Conservation (phyloP, 768 basidiomycete species). For the Gautieria morchelliformis region DNA sequence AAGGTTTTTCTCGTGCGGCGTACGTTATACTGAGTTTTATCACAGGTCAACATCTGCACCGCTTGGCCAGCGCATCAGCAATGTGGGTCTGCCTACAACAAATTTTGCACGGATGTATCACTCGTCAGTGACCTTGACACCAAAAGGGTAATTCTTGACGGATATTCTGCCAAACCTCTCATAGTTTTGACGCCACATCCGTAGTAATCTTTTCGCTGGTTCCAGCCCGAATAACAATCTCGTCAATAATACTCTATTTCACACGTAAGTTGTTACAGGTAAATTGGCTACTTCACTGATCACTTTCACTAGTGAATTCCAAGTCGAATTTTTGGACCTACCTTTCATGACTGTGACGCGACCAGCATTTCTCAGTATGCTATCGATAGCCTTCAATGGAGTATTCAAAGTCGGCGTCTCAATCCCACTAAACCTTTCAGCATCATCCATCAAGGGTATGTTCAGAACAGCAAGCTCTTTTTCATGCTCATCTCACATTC, state of each 20-base stretch:
- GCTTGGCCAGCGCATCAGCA: conserved; percentile 22
- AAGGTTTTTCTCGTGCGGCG: not conserved
- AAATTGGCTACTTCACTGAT: conserved; percentile 18
- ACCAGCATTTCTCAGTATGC: conserved; percentile 26
- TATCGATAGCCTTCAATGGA: conserved; percentile 30
- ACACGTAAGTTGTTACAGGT: conserved; percentile 30
- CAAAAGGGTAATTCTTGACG: not conserved
- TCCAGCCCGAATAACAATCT: conserved; percentile 7
- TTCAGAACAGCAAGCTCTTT: not conserved
- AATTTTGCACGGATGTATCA: conserved; percentile 27
- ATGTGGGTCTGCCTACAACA: conserved; percentile 20
- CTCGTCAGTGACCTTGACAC: conserved; percentile 4
- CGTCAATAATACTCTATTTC: not conserved
- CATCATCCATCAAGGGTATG: conserved; percentile 7
- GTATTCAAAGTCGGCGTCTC: conserved; percentile 24
- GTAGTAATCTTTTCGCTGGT: not conserved
- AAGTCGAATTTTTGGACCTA: conserved; percentile 33
- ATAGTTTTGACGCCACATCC: no score
- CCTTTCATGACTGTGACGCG: conserved; percentile 31
- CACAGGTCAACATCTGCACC: conserved; percentile 18
- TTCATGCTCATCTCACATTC: no score
- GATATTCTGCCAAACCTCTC: no score
- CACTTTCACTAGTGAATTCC: conserved; percentile 23
- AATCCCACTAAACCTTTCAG: conserved; percentile 20
- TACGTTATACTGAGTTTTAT: no score